Base-by-base conservation (phyloP, 768 basidiomycete genomes). In the Rhodotorula graminis region DNA sequence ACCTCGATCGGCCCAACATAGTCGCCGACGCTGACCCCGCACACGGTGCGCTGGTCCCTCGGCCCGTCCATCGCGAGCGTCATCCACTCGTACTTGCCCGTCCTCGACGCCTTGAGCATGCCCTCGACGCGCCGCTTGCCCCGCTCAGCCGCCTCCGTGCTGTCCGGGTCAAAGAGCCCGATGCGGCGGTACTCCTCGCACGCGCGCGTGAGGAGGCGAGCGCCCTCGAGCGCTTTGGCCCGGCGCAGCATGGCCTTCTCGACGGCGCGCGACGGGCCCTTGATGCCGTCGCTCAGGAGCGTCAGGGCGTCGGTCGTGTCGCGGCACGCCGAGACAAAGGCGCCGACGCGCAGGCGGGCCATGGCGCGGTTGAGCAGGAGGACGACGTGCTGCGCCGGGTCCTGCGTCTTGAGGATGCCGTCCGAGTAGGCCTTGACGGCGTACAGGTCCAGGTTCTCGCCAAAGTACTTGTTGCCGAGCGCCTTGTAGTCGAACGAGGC, bases 161-260 rank as follows among this genome's bases (percentile, higher is more conserved):
- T 50, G 19, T 14, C 14, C 7, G 42, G 3, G 2, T 42, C 37
- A 21, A 50, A 18, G 12, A 33, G 27, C 29, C 61, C 23, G 8
- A 57, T 40, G 21, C 25, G 33, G 15, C 55, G 29, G 53, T 56
- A 72, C 50, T 40, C 44, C 27, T 27, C 25, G 9, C 2, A 2
- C 5, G 67, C 71, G 18, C 29, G 27, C 0, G 23, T 25, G 58
- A 61, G n/a, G 23, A 33, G 46, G 3, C 52, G 27, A 44, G 64
- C 15, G 1, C 63, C 63, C 29, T 64, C 62, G 33, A 61, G 37
- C 0, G 71, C 71, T 5, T 49, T 50, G 7, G 58, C 62, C 3
- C 44, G 63, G 9, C 71, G 62, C 3, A 61, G 23, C 27, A 90
- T 83, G 4, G 92, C 93, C 82, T 97, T 99, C 10, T 89, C 91